A percentile compares a stretch with the other conserved stretches of the same genome.
Conservation (phyloP, 2,329 filamentous ascomycete genomes). For the Colletotrichum simmondsii region DNA sequence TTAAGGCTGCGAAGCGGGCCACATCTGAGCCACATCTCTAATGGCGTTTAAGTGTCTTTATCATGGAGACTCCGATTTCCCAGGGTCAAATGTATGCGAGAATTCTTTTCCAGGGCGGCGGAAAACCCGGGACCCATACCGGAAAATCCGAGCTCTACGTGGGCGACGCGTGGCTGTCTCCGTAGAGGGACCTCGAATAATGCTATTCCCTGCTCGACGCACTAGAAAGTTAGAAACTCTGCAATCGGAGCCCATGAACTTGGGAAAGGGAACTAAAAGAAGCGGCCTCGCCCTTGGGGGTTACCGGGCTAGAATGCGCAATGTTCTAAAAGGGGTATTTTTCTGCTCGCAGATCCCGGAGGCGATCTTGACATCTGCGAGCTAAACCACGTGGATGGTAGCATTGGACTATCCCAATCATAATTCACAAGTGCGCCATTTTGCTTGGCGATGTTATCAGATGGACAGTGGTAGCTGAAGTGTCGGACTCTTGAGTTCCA, state of each 20-base stretch:
- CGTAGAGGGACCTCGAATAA: neutral
- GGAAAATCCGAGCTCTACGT: neutral
- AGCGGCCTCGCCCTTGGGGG: no score
- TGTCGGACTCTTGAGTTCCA: neutral
- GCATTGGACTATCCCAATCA: neutral
- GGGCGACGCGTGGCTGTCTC: neutral
- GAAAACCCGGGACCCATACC: neutral
- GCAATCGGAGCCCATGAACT: no score
- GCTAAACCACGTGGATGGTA: neutral
- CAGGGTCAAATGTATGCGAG: neutral
- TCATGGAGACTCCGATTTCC: neutral
- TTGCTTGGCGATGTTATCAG: neutral
- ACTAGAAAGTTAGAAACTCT: no score
- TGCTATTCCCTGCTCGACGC: no score
- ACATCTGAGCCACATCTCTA: neutral
- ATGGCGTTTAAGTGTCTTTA: neutral
- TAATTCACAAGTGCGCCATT: neutral
- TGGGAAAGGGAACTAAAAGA: no score
- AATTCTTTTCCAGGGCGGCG: neutral
- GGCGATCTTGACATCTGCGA: neutral
- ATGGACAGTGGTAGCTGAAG: neutral
- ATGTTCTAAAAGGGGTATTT: neutral
- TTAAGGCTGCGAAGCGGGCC: slow-evolving; percentile 9
- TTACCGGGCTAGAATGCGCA: neutral
- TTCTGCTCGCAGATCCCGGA: neutral